Base-by-base conservation (phyloP, 2,329 filamentous ascomycete genomes). In the Setomelanomma holmii region DNA sequence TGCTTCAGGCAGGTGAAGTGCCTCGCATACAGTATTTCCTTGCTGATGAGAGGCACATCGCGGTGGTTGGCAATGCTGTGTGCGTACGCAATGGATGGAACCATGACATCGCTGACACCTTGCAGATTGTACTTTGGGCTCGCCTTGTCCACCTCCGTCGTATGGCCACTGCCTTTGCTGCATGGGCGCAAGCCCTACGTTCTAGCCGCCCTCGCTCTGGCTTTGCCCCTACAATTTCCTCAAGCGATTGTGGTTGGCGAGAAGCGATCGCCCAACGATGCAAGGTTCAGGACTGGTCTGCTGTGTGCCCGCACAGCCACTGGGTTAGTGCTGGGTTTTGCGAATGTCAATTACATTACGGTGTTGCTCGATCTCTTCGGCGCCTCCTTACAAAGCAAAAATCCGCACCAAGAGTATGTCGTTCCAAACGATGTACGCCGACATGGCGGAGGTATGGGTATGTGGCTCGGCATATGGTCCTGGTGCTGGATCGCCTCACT, bases 21-120 rank as follows among this genome's bases (percentile, higher is more conserved):
- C 89, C 89, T n/a, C 84, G 86, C 3, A 90, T 93, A 21, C 89
- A 92, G 67, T 91, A 91, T 69, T 87, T 86, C 63, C 84, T 93
- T 57, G 86, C 85, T 20, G 89, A 92, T 62, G 80, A 86, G 54
- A 76, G 84, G 39, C 88, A 91, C 63, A 80, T 84, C 53, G 82
- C 86, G 1, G 86, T 91, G 22, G 79, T 90, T 30, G 90, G 90
- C 3, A 93, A 93, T 61, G 87, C 89, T 14, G 82, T 86, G 72
- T 79, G 57, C 62, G 76, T 63, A 10, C 5, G 14, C 5, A 8
- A 34, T 4, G 8, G 8, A 1, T 8, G 5, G 1, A 14, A 6
- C 11, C 6, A n/a, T n/a, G n/a, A n/a, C n/a, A n/a, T 24, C 30
- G 30, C 52, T 63, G 10, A 58, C 42, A 27, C n/a, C 36, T 11